Percentiles rank a stretch among this genome's conserved stretches.
Conservation (phyloP, 352 stramenopile species). For the Phytophthora pseudosyringae region DNA sequence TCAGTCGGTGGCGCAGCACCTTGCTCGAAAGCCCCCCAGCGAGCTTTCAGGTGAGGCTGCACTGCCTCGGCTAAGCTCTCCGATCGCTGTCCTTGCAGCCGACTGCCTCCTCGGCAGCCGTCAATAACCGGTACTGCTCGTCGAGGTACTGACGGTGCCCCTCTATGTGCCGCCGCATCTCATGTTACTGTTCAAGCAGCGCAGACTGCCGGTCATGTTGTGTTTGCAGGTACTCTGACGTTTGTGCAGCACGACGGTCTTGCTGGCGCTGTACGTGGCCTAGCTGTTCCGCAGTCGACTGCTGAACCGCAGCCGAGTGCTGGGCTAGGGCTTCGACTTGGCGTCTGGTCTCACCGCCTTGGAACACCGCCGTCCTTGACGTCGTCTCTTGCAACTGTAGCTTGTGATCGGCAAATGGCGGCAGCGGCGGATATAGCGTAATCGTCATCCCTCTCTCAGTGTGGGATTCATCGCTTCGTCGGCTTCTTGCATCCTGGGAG, state of each 20-base stretch:
- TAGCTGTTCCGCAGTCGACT: slow-evolving; percentile 8
- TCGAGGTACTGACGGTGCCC: slow-evolving; percentile 12
- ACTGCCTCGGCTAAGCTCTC: slow-evolving; percentile 6
- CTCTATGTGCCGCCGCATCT: slow-evolving; percentile 21
- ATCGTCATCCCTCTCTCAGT: neutral
- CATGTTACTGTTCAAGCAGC: slow-evolving; percentile 15
- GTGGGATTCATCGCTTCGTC: slow-evolving; percentile 1
- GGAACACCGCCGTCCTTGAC: neutral
- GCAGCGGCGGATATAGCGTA: neutral
- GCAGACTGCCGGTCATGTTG: too few species aligned
- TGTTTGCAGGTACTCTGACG: slow-evolving; percentile 15
- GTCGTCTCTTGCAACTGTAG: slow-evolving; percentile 1
- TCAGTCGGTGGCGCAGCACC: neutral
- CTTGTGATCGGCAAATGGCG: neutral
- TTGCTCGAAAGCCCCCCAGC: slow-evolving; percentile 1
- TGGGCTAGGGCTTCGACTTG: slow-evolving; percentile 22
- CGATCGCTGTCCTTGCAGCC: slow-evolving; percentile 3
- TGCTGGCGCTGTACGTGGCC: slow-evolving; percentile 20
- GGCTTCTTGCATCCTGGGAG: slow-evolving; percentile 1
- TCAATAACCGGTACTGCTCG: slow-evolving; percentile 19
- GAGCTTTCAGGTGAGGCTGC: slow-evolving; percentile 2
- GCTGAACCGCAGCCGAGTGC: slow-evolving; percentile 14
- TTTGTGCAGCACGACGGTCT: slow-evolving; percentile 11
- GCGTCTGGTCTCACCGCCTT: slow-evolving; percentile 2
- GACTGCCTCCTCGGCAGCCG: slow-evolving; percentile 10